Evolutionary conservation across 202 grass and related monocot species (phyloP).

Genomic region (Panicum virgatum): DNA sequence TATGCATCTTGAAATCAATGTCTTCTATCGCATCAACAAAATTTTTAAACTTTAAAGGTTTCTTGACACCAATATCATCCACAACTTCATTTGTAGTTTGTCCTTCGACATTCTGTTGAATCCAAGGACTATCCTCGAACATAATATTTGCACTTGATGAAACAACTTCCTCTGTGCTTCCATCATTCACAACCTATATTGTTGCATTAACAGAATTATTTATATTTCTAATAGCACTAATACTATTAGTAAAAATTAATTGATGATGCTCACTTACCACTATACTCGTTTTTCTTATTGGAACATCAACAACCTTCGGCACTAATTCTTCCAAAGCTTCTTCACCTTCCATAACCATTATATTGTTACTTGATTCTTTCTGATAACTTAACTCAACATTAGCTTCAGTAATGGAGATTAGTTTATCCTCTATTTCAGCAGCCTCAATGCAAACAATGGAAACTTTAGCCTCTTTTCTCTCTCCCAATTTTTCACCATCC

Average conservation of each 20-base stretch:
- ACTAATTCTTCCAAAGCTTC: not conserved
- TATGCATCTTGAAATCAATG: no score
- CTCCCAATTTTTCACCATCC: conserved; percentile 14
- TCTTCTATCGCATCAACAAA: no score
- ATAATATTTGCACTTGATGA: no score
- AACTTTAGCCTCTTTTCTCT: conserved; percentile 16
- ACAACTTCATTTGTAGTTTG: no score
- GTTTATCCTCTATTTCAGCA: conserved; percentile 12
- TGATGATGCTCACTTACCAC: conserved; percentile 38
- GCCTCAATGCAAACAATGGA: not conserved
- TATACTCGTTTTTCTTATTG: not conserved
- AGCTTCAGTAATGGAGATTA: conserved; percentile 9
- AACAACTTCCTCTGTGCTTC: no score
- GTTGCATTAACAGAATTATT: no score
- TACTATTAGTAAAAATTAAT: not conserved
- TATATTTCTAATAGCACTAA: no score
- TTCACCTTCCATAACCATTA: not conserved
- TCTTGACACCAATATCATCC: no score
- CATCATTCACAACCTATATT: no score
- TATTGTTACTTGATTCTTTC: not conserved
- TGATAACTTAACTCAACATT: conserved; percentile 24
- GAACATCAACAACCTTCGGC: conserved; percentile 3
- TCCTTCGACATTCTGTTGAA: no score
- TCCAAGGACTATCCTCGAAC: no score
- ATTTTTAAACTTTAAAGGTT: no score